A percentile compares a stretch with the other conserved stretches of the same genome.
Conservation (phyloP, 148 eudicot genomes). For the Pharnaceum exiguum region DNA sequence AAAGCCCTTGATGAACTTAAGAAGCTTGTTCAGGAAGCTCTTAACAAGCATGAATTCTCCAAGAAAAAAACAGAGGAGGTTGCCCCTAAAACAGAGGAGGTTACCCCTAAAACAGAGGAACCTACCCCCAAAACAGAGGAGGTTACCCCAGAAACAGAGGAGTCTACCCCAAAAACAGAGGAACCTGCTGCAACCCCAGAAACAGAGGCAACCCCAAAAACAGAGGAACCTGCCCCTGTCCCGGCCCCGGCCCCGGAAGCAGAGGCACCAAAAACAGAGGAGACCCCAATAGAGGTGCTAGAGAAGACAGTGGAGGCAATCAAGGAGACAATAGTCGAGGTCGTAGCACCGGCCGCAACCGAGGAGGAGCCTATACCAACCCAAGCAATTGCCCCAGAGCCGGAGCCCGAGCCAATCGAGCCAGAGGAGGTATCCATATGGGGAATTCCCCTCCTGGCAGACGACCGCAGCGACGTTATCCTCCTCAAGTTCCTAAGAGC, state of each 20-base stretch:
- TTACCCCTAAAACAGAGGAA: slow-evolving; percentile 12
- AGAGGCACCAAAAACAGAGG: slow-evolving; percentile 21
- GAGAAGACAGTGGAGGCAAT: slow-evolving; percentile 61
- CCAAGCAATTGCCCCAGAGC: slow-evolving; percentile 13
- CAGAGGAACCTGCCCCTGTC: slow-evolving; percentile 12
- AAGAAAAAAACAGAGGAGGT: slow-evolving; percentile 15
- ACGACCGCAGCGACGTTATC: slow-evolving; percentile 45
- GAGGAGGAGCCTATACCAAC: slow-evolving; percentile 15
- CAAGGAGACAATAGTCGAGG: slow-evolving; percentile 64
- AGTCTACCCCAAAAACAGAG: slow-evolving; percentile 22
- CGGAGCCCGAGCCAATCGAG: slow-evolving; percentile 28
- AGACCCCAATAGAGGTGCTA: slow-evolving; percentile 12
- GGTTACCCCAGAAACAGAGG: slow-evolving; percentile 22
- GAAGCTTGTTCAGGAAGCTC: slow-evolving; percentile 55
- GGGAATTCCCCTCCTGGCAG: slow-evolving; percentile 51
- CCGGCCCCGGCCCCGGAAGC: slow-evolving; percentile 9
- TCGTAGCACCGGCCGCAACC: slow-evolving; percentile 15
- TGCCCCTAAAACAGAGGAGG: slow-evolving; percentile 5
- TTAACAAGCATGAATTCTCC: slow-evolving; percentile 65
- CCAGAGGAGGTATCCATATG: slow-evolving; percentile 59
- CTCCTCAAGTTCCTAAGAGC: slow-evolving; percentile 66
- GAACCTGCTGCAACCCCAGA: slow-evolving; percentile 12
- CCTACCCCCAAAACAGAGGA: not conserved
- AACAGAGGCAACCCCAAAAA: slow-evolving; percentile 13
- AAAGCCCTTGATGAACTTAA: slow-evolving; percentile 81